Evolutionary conservation across 2,329 filamentous ascomycete species (phyloP).

Genomic region (Trichoderma hamatum): DNA sequence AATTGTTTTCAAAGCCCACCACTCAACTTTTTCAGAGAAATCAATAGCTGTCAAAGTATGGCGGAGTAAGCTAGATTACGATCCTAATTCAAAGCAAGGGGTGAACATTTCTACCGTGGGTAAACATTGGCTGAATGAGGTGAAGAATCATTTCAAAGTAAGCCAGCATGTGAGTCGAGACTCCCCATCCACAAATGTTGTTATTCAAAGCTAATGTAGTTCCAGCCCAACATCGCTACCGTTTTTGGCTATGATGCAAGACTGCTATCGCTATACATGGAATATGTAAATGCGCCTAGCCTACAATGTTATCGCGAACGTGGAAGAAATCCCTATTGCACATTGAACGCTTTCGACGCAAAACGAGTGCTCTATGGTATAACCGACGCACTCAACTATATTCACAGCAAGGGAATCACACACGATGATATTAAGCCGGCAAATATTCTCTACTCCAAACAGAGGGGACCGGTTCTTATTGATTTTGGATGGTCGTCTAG

Average conservation of each 20-base stretch:
- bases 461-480: constrained; percentile 25
- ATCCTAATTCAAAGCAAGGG: not conserved
- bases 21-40: not conserved
- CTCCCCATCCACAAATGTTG: no score
- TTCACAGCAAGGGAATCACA: constrained; percentile 13
- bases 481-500: constrained; percentile 8
- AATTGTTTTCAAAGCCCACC: not conserved
- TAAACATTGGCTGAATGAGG: not conserved
- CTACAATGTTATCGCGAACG: not conserved
- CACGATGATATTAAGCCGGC: constrained; percentile 31
- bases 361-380: constrained; percentile 19
- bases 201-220: not conserved
- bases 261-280: not conserved
- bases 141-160: not conserved
- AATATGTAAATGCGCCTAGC: not conserved
- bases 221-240: not conserved
- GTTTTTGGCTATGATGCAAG: not conserved
- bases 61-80: not conserved
- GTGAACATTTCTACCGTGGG: not conserved
- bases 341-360: not conserved
- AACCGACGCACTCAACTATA: constrained; percentile 32
- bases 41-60: not conserved
- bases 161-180: not conserved
- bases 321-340: constrained; percentile 4
- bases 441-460: constrained; percentile 28